Evolutionary conservation across 306 rosid genomes (phyloP), one percentile per base, ranked within the genome.

Genomic region (Abrus pulchellus): DNA sequence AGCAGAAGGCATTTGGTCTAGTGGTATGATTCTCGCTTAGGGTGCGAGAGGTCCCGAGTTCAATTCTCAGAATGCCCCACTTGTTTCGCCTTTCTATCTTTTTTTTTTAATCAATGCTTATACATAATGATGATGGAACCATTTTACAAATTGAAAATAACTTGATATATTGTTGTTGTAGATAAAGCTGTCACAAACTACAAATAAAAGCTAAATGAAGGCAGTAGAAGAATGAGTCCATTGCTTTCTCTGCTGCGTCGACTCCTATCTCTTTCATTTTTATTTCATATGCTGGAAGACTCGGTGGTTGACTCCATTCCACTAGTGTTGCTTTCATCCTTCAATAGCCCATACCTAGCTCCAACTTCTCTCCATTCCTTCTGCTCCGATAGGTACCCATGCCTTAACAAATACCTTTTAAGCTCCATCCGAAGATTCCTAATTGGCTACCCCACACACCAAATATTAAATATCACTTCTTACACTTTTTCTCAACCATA

Each of bases 1-100:
- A n/a, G n/a, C n/a, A n/a, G n/a, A n/a, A n/a, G 81, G 82, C 75
- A 78, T 67, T 78, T 78, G 82, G 82, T 78, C 82, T 78, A 78
- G 82, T 78, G 75, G 82, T 67, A 78, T 78, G 82, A 78, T 77
- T 77, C 81, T 77, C 59, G 75, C 68, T 67, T 78, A 78, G 76
- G 82, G 75, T 78, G 75, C 68, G 75, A 78, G 82, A 67, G 75
- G 82, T 78, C 75, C 82, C 82, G 68, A 78, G 68, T 78, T 78
- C 82, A 78, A 67, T 78, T 78, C 75, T 43, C 75, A 59, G 68
- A 78, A 78, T 78, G 68, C 82, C 65, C 73, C 80, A 1, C 0
- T 5, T 61, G 1, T 33, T 54, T n/a, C 7, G n/a, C 1, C 0
- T 36, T 38, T 7, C 20, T 20, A 20, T 20, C 20, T 20, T 0